Conservation (phyloP, 371 early-diverging fungal genomes). For the Mucor circinelloides region DNA sequence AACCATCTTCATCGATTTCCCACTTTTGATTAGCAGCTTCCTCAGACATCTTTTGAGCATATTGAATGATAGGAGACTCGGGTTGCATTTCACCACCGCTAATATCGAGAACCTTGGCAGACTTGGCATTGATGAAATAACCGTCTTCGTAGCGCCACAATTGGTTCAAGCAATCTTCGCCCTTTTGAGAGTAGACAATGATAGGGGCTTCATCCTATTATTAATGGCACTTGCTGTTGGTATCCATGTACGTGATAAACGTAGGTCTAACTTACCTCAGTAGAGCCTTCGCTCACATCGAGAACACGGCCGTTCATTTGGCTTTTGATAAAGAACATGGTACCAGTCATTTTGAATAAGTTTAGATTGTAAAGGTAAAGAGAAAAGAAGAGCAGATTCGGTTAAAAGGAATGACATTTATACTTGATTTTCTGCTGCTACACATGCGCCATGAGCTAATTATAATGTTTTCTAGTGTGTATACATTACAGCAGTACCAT, state of each 20-base stretch:
- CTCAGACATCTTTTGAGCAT: slow-evolving; percentile 27
- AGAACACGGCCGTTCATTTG: slow-evolving; percentile 35
- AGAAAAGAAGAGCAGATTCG: background rate
- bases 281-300: slow-evolving; percentile 33
- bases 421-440: background rate
- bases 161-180: slow-evolving; percentile 25
- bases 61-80: slow-evolving; percentile 35
- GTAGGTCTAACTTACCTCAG: slow-evolving; percentile 16
- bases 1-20: slow-evolving; percentile 33
- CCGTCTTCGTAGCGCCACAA: slow-evolving; percentile 38
- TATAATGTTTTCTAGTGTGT: background rate
- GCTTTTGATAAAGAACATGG: slow-evolving; percentile 25
- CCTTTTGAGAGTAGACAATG: slow-evolving; percentile 33
- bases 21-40: slow-evolving; percentile 42
- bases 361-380: background rate
- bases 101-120: slow-evolving; percentile 38
- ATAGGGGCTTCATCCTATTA: slow-evolving; percentile 26
- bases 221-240: background rate
- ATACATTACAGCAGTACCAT: background rate
- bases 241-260: background rate
- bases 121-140: slow-evolving; percentile 33
- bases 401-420: background rate
- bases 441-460: background rate
- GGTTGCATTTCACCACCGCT: slow-evolving; percentile 34
- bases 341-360: background rate